Conservation (phyloP, 1,139 yeast genomes). For the Diutina mesorugosa region DNA sequence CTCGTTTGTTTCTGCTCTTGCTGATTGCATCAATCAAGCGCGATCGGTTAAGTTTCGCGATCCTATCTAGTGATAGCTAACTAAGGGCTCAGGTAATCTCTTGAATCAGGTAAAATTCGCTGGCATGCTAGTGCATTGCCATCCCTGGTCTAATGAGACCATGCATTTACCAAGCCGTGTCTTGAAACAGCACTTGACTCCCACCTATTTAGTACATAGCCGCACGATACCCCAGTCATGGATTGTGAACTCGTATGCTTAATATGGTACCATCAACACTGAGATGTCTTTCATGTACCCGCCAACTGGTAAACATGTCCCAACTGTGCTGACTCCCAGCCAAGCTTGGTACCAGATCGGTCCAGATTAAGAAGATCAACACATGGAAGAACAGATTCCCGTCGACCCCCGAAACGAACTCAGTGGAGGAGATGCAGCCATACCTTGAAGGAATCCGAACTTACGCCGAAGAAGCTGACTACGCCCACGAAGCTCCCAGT, state of each 20-base stretch:
- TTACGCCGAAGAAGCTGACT: not conserved
- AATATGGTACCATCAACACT: not conserved
- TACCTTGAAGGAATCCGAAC: not conserved
- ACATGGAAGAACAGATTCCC: not conserved
- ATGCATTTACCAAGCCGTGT: too few species aligned
- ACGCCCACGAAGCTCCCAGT: not conserved
- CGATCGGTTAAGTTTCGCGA: too few species aligned
- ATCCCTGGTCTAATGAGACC: too few species aligned
- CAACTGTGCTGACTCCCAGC: not conserved
- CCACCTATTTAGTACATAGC: too few species aligned
- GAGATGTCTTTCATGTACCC: not conserved
- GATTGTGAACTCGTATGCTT: not conserved
- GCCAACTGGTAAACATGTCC: not conserved
- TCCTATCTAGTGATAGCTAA: too few species aligned
- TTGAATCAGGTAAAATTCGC: too few species aligned
- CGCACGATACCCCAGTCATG: too few species aligned
- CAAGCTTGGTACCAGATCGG: not conserved
- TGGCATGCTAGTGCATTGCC: too few species aligned
- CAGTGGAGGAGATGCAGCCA: not conserved
- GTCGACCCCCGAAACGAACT: not conserved
- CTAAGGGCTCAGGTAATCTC: too few species aligned
- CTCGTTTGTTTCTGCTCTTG: too few species aligned
- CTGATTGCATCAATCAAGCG: too few species aligned
- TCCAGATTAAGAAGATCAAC: not conserved
- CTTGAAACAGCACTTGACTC: too few species aligned